A percentile compares a stretch with the other conserved stretches of the same genome.
These are phyloP conservation scores for Tolypocladium album DNA, from an alignment of 2,329 filamentous ascomycete species.

Conservation along the genomic window DNA sequence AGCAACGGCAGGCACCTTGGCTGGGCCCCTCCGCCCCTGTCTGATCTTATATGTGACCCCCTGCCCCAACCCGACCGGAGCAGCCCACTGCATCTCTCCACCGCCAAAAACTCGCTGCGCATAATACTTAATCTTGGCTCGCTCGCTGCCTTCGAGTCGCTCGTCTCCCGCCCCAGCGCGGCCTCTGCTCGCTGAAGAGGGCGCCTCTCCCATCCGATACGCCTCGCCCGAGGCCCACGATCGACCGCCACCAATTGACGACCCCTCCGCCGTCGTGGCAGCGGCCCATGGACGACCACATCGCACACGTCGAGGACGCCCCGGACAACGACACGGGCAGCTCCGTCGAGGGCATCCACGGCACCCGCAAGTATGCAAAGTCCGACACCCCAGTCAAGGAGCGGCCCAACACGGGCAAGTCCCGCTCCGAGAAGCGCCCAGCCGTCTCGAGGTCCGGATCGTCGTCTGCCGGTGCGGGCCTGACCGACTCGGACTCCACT, in stretches of 20 bases:
- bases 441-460: constrained; percentile 24
- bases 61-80: background rate
- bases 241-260: background rate
- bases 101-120: background rate
- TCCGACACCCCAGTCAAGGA: constrained; percentile 36
- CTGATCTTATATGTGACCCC: background rate
- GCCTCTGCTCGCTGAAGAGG: constrained; percentile 9
- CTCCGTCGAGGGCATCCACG: constrained; percentile 25
- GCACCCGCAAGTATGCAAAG: constrained; percentile 33
- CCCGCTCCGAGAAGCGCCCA: constrained; percentile 27
- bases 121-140: background rate
- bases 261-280: background rate
- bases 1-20: background rate
- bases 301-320: constrained; percentile 37
- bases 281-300: constrained; percentile 26
- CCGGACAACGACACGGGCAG: constrained; percentile 40
- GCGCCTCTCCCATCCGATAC: background rate
- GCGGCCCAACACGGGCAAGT: constrained; percentile 40
- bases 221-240: background rate
- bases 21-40: background rate
- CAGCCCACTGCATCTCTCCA: background rate
- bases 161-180: constrained; percentile 16
- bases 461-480: constrained; percentile 19
- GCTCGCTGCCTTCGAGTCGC: background rate
- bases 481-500: constrained; percentile 34